Percentiles rank a stretch among this genome's conserved stretches.
These are phyloP conservation scores for Pezicula radicicola DNA, from an alignment of 2,329 filamentous ascomycete genomes.

Conservation along the genomic window DNA sequence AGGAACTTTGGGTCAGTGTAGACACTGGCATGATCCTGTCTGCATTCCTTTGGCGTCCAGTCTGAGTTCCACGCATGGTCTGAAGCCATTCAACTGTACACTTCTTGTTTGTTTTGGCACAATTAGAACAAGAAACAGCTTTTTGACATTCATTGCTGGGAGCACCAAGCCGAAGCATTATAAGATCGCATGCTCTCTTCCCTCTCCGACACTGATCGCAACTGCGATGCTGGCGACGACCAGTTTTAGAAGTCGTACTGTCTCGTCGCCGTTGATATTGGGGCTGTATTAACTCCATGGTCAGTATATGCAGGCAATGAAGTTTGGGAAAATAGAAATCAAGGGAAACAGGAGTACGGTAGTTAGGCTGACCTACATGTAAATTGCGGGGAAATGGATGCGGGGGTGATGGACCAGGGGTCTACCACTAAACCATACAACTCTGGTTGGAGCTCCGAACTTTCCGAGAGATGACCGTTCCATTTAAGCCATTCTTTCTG, in stretches of 20 bases:
- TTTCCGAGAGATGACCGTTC: too few relatives aligned
- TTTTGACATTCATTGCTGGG: neutral
- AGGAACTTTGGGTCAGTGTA: neutral
- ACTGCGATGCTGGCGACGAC: conserved; percentile 38
- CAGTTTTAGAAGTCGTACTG: neutral
- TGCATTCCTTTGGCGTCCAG: neutral
- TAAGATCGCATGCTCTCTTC: conserved; percentile 41
- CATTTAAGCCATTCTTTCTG: too few relatives aligned
- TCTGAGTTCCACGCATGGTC: neutral
- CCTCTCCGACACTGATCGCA: conserved; percentile 44
- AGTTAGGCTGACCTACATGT: too few relatives aligned
- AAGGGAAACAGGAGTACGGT: too few relatives aligned
- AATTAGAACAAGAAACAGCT: conserved; percentile 9
- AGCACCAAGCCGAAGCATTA: conserved; percentile 15
- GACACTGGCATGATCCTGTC: neutral
- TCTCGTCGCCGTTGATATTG: too few relatives aligned
- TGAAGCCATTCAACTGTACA: conserved; percentile 12
- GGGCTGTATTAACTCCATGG: too few relatives aligned
- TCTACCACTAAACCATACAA: too few relatives aligned
- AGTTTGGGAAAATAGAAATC: too few relatives aligned
- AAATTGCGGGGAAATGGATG: too few relatives aligned
- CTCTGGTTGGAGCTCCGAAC: too few relatives aligned
- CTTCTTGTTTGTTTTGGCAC: conserved; percentile 6
- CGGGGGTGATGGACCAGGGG: too few relatives aligned
- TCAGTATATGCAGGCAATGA: too few relatives aligned